These are phyloP conservation scores for Gossypium australe DNA, from an alignment of 345 rosid genomes.

Conservation along the genomic window DNA sequence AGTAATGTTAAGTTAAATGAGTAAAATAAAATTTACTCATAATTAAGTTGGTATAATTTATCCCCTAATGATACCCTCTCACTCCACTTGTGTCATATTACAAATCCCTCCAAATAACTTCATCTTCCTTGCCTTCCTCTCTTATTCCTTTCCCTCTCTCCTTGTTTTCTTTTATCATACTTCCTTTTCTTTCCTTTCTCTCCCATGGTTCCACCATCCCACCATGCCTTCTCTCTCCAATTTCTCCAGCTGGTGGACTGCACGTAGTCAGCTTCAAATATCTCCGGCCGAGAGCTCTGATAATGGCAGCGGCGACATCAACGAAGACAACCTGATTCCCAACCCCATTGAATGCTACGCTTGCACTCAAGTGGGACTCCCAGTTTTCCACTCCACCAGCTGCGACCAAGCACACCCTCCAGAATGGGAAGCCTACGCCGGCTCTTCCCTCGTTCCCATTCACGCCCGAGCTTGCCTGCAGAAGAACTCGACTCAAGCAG, in stretches of 20 bases:
- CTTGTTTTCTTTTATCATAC: too few species aligned
- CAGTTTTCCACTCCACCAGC: conserved; percentile 89
- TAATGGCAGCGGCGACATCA: neutral
- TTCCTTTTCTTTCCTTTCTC: too few species aligned
- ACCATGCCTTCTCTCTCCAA: too few species aligned
- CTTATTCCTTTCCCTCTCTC: too few species aligned
- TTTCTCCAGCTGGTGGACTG: conserved; percentile 32
- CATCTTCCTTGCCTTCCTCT: too few species aligned
- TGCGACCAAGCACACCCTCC: conserved; percentile 83
- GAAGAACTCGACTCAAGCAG: conserved; percentile 2
- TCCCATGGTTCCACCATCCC: too few species aligned
- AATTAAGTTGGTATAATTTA: too few species aligned
- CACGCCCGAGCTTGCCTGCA: conserved; percentile 18
- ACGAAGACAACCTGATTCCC: neutral
- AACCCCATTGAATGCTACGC: conserved; percentile 35
- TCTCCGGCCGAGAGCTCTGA: conserved; percentile 1
- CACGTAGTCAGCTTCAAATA: conserved; percentile 22
- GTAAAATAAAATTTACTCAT: too few species aligned
- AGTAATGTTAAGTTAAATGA: too few species aligned
- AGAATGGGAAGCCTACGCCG: conserved; percentile 96
- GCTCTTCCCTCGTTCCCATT: conserved; percentile 85
- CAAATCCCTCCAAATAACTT: too few species aligned
- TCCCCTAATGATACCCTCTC: too few species aligned
- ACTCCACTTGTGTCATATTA: too few species aligned
- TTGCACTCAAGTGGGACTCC: conserved; percentile 90